Conservation (phyloP, 805 yeast genomes). For the Zygotorulaspora danielsina region DNA sequence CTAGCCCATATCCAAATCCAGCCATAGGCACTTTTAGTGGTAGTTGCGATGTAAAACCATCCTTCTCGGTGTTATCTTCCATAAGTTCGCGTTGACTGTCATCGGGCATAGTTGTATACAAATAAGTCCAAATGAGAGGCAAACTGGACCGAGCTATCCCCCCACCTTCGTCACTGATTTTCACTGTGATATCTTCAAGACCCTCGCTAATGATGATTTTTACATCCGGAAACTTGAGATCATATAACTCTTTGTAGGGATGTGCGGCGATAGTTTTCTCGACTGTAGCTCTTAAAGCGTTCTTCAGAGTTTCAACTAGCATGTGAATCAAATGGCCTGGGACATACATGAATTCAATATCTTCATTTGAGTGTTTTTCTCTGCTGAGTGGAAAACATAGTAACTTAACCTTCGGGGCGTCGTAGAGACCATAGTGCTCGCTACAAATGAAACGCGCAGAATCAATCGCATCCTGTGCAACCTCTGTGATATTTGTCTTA, state of each 20-base stretch:
- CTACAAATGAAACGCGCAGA: conserved; percentile 88
- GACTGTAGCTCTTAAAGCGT: conserved; percentile 83
- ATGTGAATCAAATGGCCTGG: conserved; percentile 91
- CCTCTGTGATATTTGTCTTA: conserved; percentile 74
- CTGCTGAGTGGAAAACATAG: conserved; percentile 42
- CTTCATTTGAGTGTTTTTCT: conserved; percentile 21
- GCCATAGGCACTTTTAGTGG: conserved; percentile 84
- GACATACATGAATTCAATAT: conserved; percentile 81
- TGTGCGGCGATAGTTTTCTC: conserved; percentile 59
- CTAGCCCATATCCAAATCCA: conserved; percentile 89
- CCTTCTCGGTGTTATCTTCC: conserved; percentile 43
- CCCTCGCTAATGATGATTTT: conserved; percentile 87
- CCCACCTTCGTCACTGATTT: conserved; percentile 90
- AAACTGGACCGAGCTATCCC: conserved; percentile 83
- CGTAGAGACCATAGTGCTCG: conserved; percentile 81
- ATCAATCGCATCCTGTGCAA: conserved; percentile 84
- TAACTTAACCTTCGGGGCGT: conserved; percentile 77
- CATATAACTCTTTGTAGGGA: conserved; percentile 43
- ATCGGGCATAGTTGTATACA: conserved; percentile 80
- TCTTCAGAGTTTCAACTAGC: conserved; percentile 83
- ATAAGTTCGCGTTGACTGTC: conserved; percentile 54
- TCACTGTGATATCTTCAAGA: conserved; percentile 83
- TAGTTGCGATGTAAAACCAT: conserved; percentile 28
- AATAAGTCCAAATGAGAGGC: conserved; percentile 85
- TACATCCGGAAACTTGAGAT: conserved; percentile 73